phyloP scores from a whole-genome alignment of 2,329 filamentous ascomycete genomes.

The Coleophoma cylindrospora region DNA sequence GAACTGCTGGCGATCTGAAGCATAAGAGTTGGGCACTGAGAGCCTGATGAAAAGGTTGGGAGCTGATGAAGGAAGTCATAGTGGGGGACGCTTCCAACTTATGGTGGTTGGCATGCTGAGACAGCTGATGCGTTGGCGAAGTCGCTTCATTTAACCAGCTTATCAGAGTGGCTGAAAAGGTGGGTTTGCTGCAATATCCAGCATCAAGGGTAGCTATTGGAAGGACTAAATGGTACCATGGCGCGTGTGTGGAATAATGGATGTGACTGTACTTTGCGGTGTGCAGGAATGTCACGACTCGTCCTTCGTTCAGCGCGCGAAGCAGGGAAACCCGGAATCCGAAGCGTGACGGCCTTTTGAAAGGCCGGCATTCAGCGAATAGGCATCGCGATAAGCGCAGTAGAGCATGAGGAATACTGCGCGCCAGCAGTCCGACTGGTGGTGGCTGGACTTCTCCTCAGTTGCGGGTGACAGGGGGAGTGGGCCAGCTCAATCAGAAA shows the following conservation, averaged over 20 bases:
- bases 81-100: neutral
- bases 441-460: neutral
- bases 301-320: neutral
- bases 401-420: too few species aligned
- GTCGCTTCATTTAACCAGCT: neutral
- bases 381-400: neutral
- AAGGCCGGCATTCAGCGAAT: neutral
- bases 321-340: neutral
- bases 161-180: neutral
- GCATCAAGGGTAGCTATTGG: neutral
- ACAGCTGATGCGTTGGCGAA: constrained; percentile 1
- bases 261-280: neutral
- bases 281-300: constrained; percentile 1
- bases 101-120: neutral
- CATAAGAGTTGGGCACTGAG: constrained; percentile 1
- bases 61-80: neutral
- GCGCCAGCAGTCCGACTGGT: too few species aligned
- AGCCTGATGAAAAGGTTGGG: constrained; percentile 1
- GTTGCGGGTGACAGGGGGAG: neutral
- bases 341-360: neutral
- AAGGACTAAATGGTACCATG: neutral
- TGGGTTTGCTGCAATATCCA: neutral
- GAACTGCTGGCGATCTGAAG: neutral
- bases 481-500: neutral
- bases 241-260: neutral